Base-by-base conservation (phyloP, 108 stramenopile genomes). In the Skeletonema potamos region DNA sequence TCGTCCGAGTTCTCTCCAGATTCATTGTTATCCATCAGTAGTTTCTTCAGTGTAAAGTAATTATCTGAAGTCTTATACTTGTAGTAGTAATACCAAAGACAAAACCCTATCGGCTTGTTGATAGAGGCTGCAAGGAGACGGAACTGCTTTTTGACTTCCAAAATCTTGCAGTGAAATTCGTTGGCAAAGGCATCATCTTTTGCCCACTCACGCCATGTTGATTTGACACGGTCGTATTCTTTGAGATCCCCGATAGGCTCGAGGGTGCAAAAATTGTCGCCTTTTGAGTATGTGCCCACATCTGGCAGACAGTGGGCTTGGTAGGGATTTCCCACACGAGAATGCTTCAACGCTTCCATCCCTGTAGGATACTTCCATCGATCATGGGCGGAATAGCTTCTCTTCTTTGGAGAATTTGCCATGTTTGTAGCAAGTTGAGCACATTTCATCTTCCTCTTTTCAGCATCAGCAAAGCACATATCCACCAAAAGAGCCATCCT, bases 21-120 rank as follows among this genome's bases (percentile, higher is more conserved):
- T 22, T 58, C 29, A 33, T 27, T 37, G 2, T 55, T 60, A 15
- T n/a, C 61, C 32, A 17, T 41, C 63, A 72, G 18, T 7, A 43
- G 48, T 11, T 22, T 12, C 39, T 72, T 72, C 54, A 72, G 36
- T 1, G 17, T 6, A 36, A 54, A 1, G 29, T 62, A 72, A 30
- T 72, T 54, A 3, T 55, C 32, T 5, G 70, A 72, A 26, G 30
- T 33, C 33, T 77, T 77, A 68, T 77, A 77, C 33, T 58, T 64
- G 41, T 56, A 41, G 59, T 77, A 77, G 43, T 77, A 77, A 37
- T 77, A 77, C 76, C 76, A 77, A 18, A 69, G 26, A 37, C 76
- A 77, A 65, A 77, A 77, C 20, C 62, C 68, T 22, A 77, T 27
- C 15, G 68, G 76, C 33, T 58, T 69, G 2, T 56, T 18, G 33